Base-by-base conservation (phyloP, 129 eudicot genomes). In the Artemisia annua region DNA sequence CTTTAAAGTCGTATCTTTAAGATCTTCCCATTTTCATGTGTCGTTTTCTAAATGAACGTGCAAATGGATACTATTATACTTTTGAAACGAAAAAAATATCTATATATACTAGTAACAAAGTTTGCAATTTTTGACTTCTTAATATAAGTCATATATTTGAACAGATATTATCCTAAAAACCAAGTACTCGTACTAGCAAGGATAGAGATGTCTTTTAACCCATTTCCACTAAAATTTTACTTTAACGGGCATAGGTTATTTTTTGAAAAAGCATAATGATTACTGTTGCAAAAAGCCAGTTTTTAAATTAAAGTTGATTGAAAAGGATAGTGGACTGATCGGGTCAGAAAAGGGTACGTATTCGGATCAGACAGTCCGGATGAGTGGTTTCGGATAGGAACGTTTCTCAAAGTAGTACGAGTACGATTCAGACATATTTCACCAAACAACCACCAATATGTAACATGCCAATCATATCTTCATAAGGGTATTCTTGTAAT, bases 281-380 rank as follows among this genome's bases (percentile, higher is more conserved):
- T 17, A 57, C 28, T 74, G 64, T 24, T 32, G 51, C 66, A 17
- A 46, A 75, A 66, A 19, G 43, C 26, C 22, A 49, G n/a, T 66
- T 75, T 65, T 75, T 67, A 52, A 75, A 75, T 75, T 75, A 75
- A 67, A 66, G 80, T 30, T 50, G 68, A 56, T 30, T 67, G 80
- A 44, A 43, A 24, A 20, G 4, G 32, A 35, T 17, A 70, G 75
- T 70, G 65, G 65, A 55, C 53, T 70, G 64, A 3, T 32, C 53
- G 74, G 49, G 49, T 75, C 68, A 75, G 79, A 67, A 57, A 74
- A 74, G 58, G 61, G 80, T 75, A 75, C 68, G 74, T 22, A 67
- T 39, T 13, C 52, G 60, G 11, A 75, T 57, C 80, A 75, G 59
- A 75, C 32, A 57, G 73, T 44, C 66, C 74, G 48, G 67, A 24